Evolutionary conservation across 768 basidiomycete genomes (phyloP), one percentile per base, ranked within the genome.

Genomic region (Coprinopsis cinerea): DNA sequence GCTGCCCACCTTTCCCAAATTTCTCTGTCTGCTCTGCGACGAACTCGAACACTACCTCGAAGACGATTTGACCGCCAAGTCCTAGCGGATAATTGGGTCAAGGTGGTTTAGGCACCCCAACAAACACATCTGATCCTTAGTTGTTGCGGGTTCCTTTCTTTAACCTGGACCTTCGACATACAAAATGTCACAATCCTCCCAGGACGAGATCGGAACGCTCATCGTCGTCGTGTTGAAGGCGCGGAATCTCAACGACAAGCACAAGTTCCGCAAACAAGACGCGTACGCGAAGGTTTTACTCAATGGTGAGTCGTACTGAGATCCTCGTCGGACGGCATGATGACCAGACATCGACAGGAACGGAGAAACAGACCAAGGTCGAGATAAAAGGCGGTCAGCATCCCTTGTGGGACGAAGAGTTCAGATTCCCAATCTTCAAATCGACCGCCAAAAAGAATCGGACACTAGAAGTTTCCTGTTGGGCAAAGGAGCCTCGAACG

Each of bases 351-450:
- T 42, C 20, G 51, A 66, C 71, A 64, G 81, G 82, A 32, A 69
- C 70, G 15, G 82, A 77, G 45, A 81, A 88, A 60, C 77, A 78
- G 50, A 92, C 91, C 0, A 72, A 78, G 47, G 75, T 83, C 52
- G 86, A 91, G 59, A 73, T 82, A 56, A 91, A 85, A 61, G 93
- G 93, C 2, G 94, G 94, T 0, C 94, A 97, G 61, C 87, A 90
- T 65, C 94, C 94, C 1, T 79, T 84, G 52, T 97, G 93, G 92
- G 93, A 96, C 61, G 82, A 82, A 27, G 92, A 96, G 64, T 64
- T 94, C 46, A 80, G 91, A 36, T 83, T 92, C 63, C 76, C 83
- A 4, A 73, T 97, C 41, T 63, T 77, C 56, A 81, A 79, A 57
- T 76, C 78, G n/a, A 54, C 62, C 0, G 63, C 61, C 7, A 77